phyloP scores from a whole-genome alignment of 352 stramenopile genomes.

The Phytophthora quininea region DNA sequence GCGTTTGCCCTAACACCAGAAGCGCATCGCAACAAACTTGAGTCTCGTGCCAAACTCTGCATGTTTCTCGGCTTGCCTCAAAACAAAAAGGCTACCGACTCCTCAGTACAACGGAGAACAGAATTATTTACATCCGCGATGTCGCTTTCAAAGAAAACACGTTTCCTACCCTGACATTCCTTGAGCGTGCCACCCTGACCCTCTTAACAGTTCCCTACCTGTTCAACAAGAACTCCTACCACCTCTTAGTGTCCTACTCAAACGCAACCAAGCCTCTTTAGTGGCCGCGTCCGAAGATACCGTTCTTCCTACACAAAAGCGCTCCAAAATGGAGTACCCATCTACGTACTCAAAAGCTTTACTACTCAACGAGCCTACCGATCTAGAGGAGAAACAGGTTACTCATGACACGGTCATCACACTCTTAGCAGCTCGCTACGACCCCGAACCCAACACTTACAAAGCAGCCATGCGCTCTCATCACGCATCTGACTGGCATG shows the following conservation, averaged over 20 bases:
- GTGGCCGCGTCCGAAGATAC: no score
- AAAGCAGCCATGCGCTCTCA: neutral
- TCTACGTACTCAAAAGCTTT: neutral
- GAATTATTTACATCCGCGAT: neutral
- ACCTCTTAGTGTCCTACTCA: no score
- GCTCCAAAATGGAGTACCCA: no score
- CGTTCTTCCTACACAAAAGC: no score
- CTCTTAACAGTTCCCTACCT: neutral
- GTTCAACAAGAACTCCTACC: neutral
- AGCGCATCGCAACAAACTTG: neutral
- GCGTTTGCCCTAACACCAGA: neutral
- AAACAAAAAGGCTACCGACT: neutral
- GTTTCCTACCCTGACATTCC: neutral
- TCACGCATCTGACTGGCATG: constrained; percentile 10
- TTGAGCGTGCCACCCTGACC: neutral
- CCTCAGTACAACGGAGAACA: neutral
- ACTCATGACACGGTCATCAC: neutral
- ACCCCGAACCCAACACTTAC: constrained; percentile 2
- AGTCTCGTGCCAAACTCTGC: neutral
- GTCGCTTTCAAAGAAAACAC: neutral
- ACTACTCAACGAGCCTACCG: no score
- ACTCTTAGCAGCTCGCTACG: constrained; percentile 2
- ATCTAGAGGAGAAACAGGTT: neutral
- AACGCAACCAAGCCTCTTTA: no score
- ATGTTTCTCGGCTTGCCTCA: neutral